A percentile compares a stretch with the other conserved stretches of the same genome.
Conservation (phyloP, 139 green algal species). For the Ostreobium quekettii region DNA sequence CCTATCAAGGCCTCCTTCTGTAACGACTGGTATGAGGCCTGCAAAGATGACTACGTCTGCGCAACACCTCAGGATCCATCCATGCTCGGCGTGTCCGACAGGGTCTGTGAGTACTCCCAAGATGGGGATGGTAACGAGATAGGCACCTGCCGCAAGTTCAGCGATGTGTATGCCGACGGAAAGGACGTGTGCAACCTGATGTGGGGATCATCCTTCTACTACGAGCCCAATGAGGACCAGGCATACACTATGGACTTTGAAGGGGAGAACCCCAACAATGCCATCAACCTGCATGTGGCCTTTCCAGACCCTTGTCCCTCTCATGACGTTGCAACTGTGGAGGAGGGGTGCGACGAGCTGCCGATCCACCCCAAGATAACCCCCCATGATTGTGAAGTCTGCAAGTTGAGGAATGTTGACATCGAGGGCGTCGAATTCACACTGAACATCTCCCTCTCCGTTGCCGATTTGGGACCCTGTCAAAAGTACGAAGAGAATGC, state of each 20-base stretch:
- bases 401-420: conserved; percentile 17
- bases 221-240: background rate
- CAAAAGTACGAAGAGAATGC: conserved; percentile 23
- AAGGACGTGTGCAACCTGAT: conserved; percentile 17
- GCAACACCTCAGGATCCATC: background rate
- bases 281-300: background rate
- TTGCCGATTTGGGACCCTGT: conserved; percentile 4
- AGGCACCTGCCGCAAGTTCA: conserved; percentile 16
- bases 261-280: conserved; percentile 19
- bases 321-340: background rate
- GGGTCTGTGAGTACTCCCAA: background rate
- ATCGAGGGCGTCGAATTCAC: no score
- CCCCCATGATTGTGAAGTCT: conserved; percentile 15
- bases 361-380: background rate
- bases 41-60: conserved; percentile 31
- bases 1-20: conserved; percentile 29
- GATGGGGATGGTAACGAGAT: background rate
- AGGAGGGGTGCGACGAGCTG: background rate
- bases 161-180: conserved; percentile 1
- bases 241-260: conserved; percentile 19
- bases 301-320: conserved; percentile 10
- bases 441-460: background rate
- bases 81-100: background rate
- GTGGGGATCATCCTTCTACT: conserved; percentile 15
- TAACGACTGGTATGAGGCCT: conserved; percentile 29